Evolutionary conservation across 306 rosid genomes (phyloP), one percentile per base, ranked within the genome.

Genomic region (Ormosia semicastrata): DNA sequence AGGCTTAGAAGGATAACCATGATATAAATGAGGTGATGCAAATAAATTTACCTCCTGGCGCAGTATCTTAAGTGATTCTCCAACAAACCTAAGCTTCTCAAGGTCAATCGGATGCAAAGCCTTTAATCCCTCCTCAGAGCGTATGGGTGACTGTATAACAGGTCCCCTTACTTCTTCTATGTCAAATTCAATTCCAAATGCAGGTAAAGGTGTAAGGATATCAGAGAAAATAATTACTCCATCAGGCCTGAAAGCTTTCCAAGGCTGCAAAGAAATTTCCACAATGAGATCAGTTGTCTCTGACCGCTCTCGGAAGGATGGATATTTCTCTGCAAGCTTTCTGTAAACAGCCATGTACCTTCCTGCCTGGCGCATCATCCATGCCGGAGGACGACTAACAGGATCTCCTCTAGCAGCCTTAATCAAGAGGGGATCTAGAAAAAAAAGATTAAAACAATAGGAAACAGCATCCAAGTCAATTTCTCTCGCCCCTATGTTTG

Each of bases 311-410:
- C 99, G 85, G 93, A 95, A 95, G 68, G 98, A 95, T 54, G 99
- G 99, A 68, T 92, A 68, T 83, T 90, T 92, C 96, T 95, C 93
- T 33, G 99, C 98, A 84, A 95, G 97, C 94, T 92, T 95, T 89
- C 86, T 90, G 88, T 95, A 95, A 89, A 86, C 74, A 82, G 97
- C 97, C 99, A 95, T 93, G 87, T 93, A 95, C 88, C 99, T 92
- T 87, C 99, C 99, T 17, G 99, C 99, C 86, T 95, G 99, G 39
- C 97, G 95, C 99, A 95, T 95, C 97, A 95, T 95, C 99, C 99
- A 95, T 46, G 97, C 98, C 13, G 99, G 99, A 81, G 99, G 98
- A 52, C 99, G 96, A 76, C 85, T 82, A 79, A 95, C 94, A 41
- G 89, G 87, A 18, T 95, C 96, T 77, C 99, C 99, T 82, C 96